Percentiles rank a stretch among this genome's conserved stretches.
Conservation (phyloP, 768 basidiomycete species). For the Xerocomus brunneocitrinus region DNA sequence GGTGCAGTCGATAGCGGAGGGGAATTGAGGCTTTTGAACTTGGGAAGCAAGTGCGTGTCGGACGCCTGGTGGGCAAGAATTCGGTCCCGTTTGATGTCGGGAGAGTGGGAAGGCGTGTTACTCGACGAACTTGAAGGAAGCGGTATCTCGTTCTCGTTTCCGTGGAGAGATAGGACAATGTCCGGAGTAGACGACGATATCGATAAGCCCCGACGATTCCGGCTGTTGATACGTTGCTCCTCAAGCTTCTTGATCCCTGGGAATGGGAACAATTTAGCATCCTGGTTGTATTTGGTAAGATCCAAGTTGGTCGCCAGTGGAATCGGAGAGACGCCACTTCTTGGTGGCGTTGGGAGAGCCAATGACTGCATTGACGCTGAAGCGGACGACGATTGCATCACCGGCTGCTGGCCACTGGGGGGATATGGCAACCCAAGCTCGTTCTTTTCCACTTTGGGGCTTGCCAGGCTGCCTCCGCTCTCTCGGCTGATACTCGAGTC, state of each 20-base stretch:
- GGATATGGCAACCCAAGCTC: slow-evolving; percentile 37
- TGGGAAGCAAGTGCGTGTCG: slow-evolving; percentile 59
- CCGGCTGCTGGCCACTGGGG: slow-evolving; percentile 47
- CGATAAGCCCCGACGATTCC: slow-evolving; percentile 48
- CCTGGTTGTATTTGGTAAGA: slow-evolving; percentile 60
- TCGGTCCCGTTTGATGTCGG: slow-evolving; percentile 52
- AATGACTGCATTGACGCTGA: slow-evolving; percentile 61
- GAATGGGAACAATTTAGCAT: slow-evolving; percentile 83
- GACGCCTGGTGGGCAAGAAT: slow-evolving; percentile 66
- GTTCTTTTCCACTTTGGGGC: slow-evolving; percentile 54
- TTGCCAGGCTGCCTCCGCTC: slow-evolving; percentile 68
- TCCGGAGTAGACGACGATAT: slow-evolving; percentile 49
- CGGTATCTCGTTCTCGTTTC: slow-evolving; percentile 41
- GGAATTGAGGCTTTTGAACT: slow-evolving; percentile 41
- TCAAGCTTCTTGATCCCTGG: slow-evolving; percentile 80
- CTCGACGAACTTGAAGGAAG: slow-evolving; percentile 47
- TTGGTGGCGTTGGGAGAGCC: slow-evolving; percentile 48
- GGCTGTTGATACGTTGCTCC: slow-evolving; percentile 55
- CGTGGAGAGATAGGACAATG: slow-evolving; percentile 40
- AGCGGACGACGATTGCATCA: slow-evolving; percentile 62
- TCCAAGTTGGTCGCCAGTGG: slow-evolving; percentile 71
- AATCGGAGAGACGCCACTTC: slow-evolving; percentile 68
- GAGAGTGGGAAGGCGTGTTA: slow-evolving; percentile 46
- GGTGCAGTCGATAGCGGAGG: slow-evolving; percentile 39
- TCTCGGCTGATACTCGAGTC: slow-evolving; percentile 73